These are phyloP conservation scores for Metschnikowia cubensis DNA, from an alignment of 805 yeast genomes.

Conservation along the genomic window DNA sequence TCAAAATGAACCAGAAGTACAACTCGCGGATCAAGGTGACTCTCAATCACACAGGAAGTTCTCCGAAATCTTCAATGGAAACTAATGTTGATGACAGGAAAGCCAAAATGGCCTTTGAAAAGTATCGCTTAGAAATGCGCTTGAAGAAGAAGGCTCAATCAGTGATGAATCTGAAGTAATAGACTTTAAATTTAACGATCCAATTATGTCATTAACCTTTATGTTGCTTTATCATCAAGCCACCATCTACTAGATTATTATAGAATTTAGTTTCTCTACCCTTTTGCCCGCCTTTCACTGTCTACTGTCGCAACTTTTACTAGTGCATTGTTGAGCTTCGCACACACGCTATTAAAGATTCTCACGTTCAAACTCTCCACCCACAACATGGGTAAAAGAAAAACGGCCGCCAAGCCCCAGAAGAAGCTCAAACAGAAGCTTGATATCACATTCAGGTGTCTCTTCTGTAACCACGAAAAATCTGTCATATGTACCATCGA, in stretches of 20 bases:
- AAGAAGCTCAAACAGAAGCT: conserved; percentile 73
- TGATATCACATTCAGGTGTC: conserved; percentile 81
- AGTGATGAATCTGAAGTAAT: background rate
- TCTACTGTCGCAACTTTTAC: too few relatives aligned
- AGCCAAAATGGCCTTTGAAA: conserved; percentile 41
- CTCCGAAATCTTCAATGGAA: conserved; percentile 20
- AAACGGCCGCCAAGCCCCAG: conserved; percentile 71
- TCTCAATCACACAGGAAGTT: conserved; percentile 8
- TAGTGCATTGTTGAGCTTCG: background rate
- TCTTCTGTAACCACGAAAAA: conserved; percentile 93
- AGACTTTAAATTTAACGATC: background rate
- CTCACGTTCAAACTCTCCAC: background rate
- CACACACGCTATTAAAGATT: background rate
- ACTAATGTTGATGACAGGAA: conserved; percentile 21
- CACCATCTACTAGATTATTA: too few relatives aligned
- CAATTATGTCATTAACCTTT: too few relatives aligned
- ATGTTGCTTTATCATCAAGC: too few relatives aligned
- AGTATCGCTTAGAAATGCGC: conserved; percentile 43
- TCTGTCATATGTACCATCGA: conserved; percentile 86
- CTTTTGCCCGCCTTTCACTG: too few relatives aligned
- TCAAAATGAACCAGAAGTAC: conserved; percentile 36
- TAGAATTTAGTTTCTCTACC: too few relatives aligned
- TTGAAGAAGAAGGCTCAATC: conserved; percentile 40
- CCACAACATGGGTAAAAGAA: conserved; percentile 65
- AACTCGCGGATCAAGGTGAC: conserved; percentile 36